A percentile compares a stretch with the other conserved stretches of the same genome.
Conservation (phyloP, 495 filamentous ascomycete species). For the Neohortaea acidophila region DNA sequence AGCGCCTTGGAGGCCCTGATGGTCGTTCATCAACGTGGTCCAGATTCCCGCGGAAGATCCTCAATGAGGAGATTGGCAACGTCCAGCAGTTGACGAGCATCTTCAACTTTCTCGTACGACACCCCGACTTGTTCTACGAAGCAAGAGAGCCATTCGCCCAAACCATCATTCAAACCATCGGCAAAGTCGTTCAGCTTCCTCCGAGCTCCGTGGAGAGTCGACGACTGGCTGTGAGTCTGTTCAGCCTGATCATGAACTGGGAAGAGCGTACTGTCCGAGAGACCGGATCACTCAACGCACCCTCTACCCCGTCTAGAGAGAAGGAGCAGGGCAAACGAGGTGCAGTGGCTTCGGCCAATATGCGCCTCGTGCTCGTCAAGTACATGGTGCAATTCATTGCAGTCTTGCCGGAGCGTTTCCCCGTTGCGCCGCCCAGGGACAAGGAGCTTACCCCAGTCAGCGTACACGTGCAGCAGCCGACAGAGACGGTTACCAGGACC, state of each 20-base stretch:
- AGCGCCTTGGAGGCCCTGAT: constrained; percentile 42
- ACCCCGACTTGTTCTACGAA: constrained; percentile 89
- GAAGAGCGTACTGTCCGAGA: constrained; percentile 63
- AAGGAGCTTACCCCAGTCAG: constrained; percentile 33
- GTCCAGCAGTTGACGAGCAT: constrained; percentile 93
- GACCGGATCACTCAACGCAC: constrained; percentile 20
- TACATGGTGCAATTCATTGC: constrained; percentile 92
- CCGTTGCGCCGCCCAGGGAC: constrained; percentile 49
- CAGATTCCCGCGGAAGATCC: constrained; percentile 73
- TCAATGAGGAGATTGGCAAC: constrained; percentile 93
- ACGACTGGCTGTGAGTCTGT: constrained; percentile 78
- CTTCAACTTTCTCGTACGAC: constrained; percentile 87
- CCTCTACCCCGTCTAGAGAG: constrained; percentile 5
- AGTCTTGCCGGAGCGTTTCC: constrained; percentile 68
- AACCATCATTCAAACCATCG: constrained; percentile 72
- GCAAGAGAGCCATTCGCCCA: constrained; percentile 78
- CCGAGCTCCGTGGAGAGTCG: constrained; percentile 86
- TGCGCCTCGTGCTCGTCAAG: constrained; percentile 66
- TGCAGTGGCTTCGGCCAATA: constrained; percentile 30
- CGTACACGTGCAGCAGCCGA: constrained; percentile 32
- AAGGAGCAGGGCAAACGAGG: constrained; percentile 33
- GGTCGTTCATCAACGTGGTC: constrained; percentile 66
- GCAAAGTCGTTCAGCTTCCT: constrained; percentile 72
- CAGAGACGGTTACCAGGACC: constrained; percentile 74
- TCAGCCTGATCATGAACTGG: constrained; percentile 82